Percentiles rank a stretch among this genome's conserved stretches.
Conservation (phyloP, 352 stramenopile genomes). For the Phytophthora citricola region DNA sequence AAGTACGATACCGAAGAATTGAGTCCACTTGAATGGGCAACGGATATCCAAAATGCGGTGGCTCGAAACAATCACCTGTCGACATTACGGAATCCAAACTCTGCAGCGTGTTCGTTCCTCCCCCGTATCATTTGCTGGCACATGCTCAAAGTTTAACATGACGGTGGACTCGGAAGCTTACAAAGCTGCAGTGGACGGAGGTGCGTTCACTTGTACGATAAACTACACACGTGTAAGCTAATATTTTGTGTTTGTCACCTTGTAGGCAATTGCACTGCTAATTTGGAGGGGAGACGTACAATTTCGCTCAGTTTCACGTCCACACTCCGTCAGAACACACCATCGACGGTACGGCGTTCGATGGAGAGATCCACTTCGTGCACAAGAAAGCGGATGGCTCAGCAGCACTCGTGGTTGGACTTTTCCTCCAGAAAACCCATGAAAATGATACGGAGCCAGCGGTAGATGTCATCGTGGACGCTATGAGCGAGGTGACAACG, state of each 20-base stretch:
- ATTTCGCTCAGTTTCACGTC: conserved; percentile 43
- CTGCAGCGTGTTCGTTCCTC: conserved; percentile 33
- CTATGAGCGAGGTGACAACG: conserved; percentile 21
- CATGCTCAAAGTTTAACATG: conserved; percentile 34
- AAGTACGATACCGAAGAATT: conserved; percentile 18
- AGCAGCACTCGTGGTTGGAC: conserved; percentile 39
- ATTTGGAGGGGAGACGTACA: conserved; percentile 29
- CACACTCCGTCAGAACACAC: conserved; percentile 50
- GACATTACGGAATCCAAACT: conserved; percentile 36
- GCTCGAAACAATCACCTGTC: conserved; percentile 38
- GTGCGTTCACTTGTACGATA: conserved; percentile 3
- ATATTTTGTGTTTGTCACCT: neutral
- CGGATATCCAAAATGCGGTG: conserved; percentile 21
- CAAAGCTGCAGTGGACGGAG: conserved; percentile 31
- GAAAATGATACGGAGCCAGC: conserved; percentile 9
- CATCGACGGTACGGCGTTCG: conserved; percentile 39
- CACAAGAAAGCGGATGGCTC: conserved; percentile 38
- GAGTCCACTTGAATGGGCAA: conserved; percentile 29
- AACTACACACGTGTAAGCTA: neutral
- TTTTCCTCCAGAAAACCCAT: conserved; percentile 31
- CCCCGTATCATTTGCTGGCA: conserved; percentile 41
- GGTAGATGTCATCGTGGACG: conserved; percentile 43
- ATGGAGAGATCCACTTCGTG: conserved; percentile 52
- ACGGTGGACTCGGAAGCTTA: conserved; percentile 27
- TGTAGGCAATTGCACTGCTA: conserved; percentile 44